Base-by-base conservation (phyloP, 129 eudicot species). In the Glebionis coronaria region DNA sequence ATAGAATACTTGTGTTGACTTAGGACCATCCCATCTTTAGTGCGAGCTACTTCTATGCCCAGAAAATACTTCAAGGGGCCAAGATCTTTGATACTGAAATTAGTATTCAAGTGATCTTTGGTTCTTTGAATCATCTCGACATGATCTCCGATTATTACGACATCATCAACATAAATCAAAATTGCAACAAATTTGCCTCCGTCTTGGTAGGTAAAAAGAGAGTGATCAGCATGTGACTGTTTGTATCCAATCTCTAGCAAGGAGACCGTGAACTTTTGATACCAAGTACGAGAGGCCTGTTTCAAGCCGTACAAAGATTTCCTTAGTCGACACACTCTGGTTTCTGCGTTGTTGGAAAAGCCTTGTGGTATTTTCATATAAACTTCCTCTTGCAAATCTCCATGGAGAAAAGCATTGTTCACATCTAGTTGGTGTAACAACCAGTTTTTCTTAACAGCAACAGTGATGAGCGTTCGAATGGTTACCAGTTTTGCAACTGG, bases 51-150 rank as follows among this genome's bases (percentile, higher is more conserved):
- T 53, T 53, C 58, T 1, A 53, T 53, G 23, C 58, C 58, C 9
- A 53, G 16, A 15, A 53, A 53, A 15, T 53, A 53, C 58, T 53
- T 53, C 23, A 53, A 53, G 8, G 58, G 58, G 58, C 27, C 58
- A n/a, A 53, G 58, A 4, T 53, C 58, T n/a, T 53, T 53, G 58
- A 53, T 53, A 10, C 11, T 53, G 3, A 53, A 53, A 11, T n/a
- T 53, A 1, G 0, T 3, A 25, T 53, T 53, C 19, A 53, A 53
- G 10, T 53, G 58, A 3, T 53, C 58, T 0, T 53, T 19, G 58
- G 58, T 53, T 53, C 11, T 53, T 53, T 53, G 9, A n/a, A n/a
- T n/a, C n/a, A n/a, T n/a, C n/a, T n/a, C n/a, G n/a, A n/a, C n/a
- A n/a, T n/a, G n/a, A n/a, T n/a, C n/a, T n/a, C n/a, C n/a, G n/a